Percentiles rank a stretch among this genome's conserved stretches.
Evolutionary conservation across 441 rosid genomes (phyloP).

Genomic region (Kokia cookei): DNA sequence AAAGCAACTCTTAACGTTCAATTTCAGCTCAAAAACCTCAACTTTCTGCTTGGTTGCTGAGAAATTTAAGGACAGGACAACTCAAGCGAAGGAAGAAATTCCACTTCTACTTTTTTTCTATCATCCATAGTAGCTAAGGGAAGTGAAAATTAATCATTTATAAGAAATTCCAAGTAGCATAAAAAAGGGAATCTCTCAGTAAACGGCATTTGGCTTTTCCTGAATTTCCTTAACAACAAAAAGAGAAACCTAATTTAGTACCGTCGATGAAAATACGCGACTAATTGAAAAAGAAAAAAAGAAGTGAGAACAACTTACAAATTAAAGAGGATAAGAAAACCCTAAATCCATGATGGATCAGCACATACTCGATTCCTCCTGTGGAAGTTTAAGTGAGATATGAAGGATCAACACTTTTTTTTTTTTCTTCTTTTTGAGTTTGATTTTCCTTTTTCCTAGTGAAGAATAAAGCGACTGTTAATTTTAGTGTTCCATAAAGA

Average conservation of each 20-base stretch:
- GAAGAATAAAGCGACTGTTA: neutral
- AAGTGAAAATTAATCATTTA: neutral
- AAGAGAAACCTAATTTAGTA: neutral
- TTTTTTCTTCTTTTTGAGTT: neutral
- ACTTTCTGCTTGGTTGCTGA: neutral
- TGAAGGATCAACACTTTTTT: neutral
- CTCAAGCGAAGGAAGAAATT: neutral
- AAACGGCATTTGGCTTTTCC: neutral
- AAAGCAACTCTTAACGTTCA: neutral
- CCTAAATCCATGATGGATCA: constrained; percentile 30
- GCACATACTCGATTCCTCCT: neutral
- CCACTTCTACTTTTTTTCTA: neutral
- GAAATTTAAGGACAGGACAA: neutral
- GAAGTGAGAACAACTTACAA: constrained; percentile 26
- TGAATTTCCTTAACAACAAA: neutral
- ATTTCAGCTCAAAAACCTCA: neutral
- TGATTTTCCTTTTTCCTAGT: neutral
- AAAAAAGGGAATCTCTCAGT: neutral
- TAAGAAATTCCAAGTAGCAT: neutral
- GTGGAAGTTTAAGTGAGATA: neutral
- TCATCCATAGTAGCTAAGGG: neutral
- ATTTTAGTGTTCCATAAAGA: neutral
- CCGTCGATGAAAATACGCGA: neutral
- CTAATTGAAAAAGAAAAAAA: neutral
- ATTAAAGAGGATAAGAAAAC: constrained; percentile 17